phyloP scores from a whole-genome alignment of 2,329 filamentous ascomycete genomes.

The Botrytis paeoniae region DNA sequence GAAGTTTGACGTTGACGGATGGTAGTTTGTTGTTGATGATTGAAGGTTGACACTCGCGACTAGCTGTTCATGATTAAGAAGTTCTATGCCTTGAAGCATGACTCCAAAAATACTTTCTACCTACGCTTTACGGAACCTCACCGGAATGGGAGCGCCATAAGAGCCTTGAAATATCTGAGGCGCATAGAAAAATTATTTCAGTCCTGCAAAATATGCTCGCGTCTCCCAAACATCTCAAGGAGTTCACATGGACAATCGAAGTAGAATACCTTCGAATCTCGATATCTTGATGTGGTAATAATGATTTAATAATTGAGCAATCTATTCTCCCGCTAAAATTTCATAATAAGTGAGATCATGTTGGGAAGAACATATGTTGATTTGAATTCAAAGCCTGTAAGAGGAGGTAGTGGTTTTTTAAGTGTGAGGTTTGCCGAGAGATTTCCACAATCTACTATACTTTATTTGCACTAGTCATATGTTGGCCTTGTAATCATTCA shows the following conservation, averaged over 20 bases:
- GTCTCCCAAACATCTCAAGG: not conserved
- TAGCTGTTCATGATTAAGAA: fast-evolving
- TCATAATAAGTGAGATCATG: no score
- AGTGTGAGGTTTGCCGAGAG: not conserved
- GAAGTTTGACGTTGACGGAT: not conserved
- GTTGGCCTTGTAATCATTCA: not conserved
- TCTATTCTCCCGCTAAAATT: not conserved
- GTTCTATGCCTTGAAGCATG: not conserved
- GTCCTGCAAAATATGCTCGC: not conserved
- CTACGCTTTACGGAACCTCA: fast-evolving
- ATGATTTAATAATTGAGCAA: not conserved
- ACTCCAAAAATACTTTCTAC: no score
- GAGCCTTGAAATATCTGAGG: not conserved
- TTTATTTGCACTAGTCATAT: not conserved
- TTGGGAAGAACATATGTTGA: no score
- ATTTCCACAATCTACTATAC: no score
- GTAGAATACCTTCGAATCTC: not conserved
- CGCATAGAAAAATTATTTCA: not conserved
- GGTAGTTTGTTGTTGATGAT: no score
- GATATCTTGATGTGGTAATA: not conserved
- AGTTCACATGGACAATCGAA: not conserved
- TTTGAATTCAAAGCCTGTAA: not conserved
- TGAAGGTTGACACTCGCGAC: not conserved
- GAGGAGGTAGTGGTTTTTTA: not conserved
- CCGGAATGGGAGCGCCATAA: not conserved